A percentile compares a stretch with the other conserved stretches of the same genome.
Evolutionary conservation across 2,329 filamentous ascomycete genomes (phyloP).

Genomic region (Stagonosporopsis chrysanthemi): DNA sequence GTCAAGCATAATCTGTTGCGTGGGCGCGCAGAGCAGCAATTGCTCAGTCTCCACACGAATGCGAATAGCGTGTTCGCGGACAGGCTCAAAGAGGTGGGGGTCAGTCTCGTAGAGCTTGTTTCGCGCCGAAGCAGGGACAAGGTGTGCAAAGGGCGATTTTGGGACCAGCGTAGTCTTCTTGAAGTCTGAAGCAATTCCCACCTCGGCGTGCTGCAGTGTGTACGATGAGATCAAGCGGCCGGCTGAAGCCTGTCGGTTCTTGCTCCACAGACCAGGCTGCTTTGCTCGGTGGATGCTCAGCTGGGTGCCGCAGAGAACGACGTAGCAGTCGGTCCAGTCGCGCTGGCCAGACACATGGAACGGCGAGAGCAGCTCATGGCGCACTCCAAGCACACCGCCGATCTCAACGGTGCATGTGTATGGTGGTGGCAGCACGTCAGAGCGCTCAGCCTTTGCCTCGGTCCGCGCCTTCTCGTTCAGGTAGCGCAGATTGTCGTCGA

Average conservation of each 20-base stretch:
- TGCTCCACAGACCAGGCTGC: constrained; percentile 55
- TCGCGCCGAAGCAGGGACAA: constrained; percentile 52
- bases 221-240: constrained; percentile 71
- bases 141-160: constrained; percentile 54
- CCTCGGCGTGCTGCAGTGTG: constrained; percentile 76
- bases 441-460: constrained; percentile 27
- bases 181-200: constrained; percentile 76
- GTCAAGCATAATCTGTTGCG: constrained; percentile 69
- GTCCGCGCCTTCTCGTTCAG: constrained; percentile 33
- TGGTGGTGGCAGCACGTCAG: constrained; percentile 36
- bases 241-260: constrained; percentile 61
- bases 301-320: constrained; percentile 71
- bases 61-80: constrained; percentile 70
- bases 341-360: constrained; percentile 68
- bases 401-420: constrained; percentile 49
- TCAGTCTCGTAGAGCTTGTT: constrained; percentile 55
- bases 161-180: constrained; percentile 62
- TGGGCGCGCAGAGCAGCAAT: constrained; percentile 71
- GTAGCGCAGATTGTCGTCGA: constrained; percentile 33
- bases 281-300: constrained; percentile 71
- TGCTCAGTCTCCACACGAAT: constrained; percentile 77
- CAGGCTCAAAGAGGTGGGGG: constrained; percentile 55
- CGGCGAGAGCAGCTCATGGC: constrained; percentile 71
- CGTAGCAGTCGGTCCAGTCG: constrained; percentile 70
- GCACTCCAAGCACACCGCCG: constrained; percentile 56